Evolutionary conservation across 192 early-diverging fungal genomes (phyloP), one percentile per base, ranked within the genome.

Genomic region (Umbelopsis isabellina): DNA sequence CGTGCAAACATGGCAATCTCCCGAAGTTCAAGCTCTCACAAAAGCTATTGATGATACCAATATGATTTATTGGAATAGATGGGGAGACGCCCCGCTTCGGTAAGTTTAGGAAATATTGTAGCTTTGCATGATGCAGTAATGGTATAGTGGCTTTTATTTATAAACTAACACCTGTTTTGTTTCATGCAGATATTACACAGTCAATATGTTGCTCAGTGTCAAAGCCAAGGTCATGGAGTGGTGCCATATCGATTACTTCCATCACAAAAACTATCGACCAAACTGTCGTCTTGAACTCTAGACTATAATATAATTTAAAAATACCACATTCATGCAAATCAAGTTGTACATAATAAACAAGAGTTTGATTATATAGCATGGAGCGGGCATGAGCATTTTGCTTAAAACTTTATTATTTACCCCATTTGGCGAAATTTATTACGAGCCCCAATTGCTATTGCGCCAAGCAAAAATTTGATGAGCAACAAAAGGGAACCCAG

Each of bases 31-130:
- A 35, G 55, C 55, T 13, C 33, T 61, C 30, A 61, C 55, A 1
- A 11, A 61, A 15, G 55, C 55, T 10, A 30, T 61, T 15, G 55
- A 61, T 25, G 55, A 61, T 11, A 61, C 55, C 55, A 61, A 61
- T 35, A 61, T 61, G 55, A 61, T 61, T 33, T 61, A 61, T 12
- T 61, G 55, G 55, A 61, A 61, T 3, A 25, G 55, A 61, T 61
- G 55, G 55, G 55, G 55, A 27, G 55, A 61, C 30, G 55, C 55
- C 7, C 55, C 55, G 30, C 55, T 61, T 35, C 1, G 55, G 55
- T 61, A 35, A 61, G 55, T 35, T 41, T 41, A 2, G n/a, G 23
- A 23, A 18, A 61, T 33, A 12, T 3, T 35, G 3, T n/a, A 16
- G 18, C 27, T n/a, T 35, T 61, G 55, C 55, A 61, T 27, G 13